Conservation (phyloP, 1,139 yeast species). For the Yamadazyma mexicana region DNA sequence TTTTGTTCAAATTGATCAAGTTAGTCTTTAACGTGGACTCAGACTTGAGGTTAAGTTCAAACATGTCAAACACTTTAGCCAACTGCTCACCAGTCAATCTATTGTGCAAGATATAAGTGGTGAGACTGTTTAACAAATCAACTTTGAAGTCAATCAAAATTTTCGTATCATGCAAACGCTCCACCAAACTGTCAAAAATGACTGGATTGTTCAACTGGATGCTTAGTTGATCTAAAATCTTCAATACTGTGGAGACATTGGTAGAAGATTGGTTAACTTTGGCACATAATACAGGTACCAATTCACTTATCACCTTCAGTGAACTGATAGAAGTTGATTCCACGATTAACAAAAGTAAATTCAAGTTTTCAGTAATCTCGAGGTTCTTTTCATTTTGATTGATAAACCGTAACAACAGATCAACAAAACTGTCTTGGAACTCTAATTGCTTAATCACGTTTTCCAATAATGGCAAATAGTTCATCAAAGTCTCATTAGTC, state of each 20-base stretch:
- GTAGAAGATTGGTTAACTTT: slow-evolving; percentile 3
- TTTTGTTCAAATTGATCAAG: slow-evolving; percentile 11
- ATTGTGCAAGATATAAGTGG: slow-evolving; percentile 9
- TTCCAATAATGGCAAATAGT: slow-evolving; percentile 11
- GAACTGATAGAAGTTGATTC: neutral
- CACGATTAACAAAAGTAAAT: slow-evolving; percentile 10
- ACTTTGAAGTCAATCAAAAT: slow-evolving; percentile 15
- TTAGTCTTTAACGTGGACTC: slow-evolving; percentile 13
- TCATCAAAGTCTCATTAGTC: slow-evolving; percentile 13
- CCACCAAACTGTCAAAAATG: slow-evolving; percentile 11
- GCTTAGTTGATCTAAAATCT: slow-evolving; percentile 20
- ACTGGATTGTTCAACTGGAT: slow-evolving; percentile 10
- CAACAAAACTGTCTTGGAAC: slow-evolving; percentile 10
- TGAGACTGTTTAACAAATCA: slow-evolving; percentile 14
- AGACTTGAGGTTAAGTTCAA: slow-evolving; percentile 10
- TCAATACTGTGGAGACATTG: slow-evolving; percentile 11
- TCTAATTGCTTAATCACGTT: slow-evolving; percentile 5
- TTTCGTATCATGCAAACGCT: slow-evolving; percentile 13
- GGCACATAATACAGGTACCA: slow-evolving; percentile 10
- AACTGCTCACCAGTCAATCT: slow-evolving; percentile 3
- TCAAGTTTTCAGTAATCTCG: slow-evolving; percentile 15
- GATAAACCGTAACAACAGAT: slow-evolving; percentile 11
- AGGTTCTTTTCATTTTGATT: slow-evolving; percentile 13
- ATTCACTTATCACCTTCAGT: neutral
- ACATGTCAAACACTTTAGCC: slow-evolving; percentile 7